These are phyloP conservation scores for Dissophora globulifera DNA, from an alignment of 192 early-diverging fungal genomes.

Conservation along the genomic window DNA sequence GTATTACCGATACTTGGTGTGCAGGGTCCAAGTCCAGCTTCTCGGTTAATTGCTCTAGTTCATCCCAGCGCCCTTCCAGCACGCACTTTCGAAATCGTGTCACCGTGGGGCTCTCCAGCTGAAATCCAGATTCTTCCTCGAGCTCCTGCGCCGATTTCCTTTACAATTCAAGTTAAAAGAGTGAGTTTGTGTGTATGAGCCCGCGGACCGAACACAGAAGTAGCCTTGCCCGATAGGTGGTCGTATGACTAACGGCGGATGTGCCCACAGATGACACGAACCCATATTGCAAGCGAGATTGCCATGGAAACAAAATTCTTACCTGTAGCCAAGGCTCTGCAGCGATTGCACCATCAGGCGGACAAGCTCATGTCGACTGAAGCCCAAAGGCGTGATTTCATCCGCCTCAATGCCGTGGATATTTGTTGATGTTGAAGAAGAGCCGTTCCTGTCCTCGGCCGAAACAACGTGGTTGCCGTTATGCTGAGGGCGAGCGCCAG, in stretches of 20 bases:
- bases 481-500: constrained; percentile 7
- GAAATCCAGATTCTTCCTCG: constrained; percentile 83
- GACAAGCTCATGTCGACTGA: constrained; percentile 76
- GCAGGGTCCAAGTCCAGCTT: constrained; percentile 58
- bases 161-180: not conserved
- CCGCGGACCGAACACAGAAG: not conserved
- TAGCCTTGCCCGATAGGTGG: not conserved
- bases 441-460: constrained; percentile 17
- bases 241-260: not conserved
- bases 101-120: constrained; percentile 78
- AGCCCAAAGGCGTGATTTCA: constrained; percentile 24
- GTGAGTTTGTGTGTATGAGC: not conserved
- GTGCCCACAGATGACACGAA: not conserved
- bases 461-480: constrained; percentile 10
- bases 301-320: constrained; percentile 16
- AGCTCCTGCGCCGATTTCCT: constrained; percentile 76
- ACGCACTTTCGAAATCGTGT: constrained; percentile 76
- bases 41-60: constrained; percentile 68
- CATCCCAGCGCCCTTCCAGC: constrained; percentile 81
- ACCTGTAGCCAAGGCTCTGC: constrained; percentile 83
- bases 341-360: constrained; percentile 91
- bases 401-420: constrained; percentile 12
- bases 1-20: constrained; percentile 41
- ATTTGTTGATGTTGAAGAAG: constrained; percentile 5
- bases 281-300: not conserved